Percentiles rank a stretch among this genome's conserved stretches.
These are phyloP conservation scores for Suillus alpinus DNA, from an alignment of 768 basidiomycete genomes.

Conservation along the genomic window DNA sequence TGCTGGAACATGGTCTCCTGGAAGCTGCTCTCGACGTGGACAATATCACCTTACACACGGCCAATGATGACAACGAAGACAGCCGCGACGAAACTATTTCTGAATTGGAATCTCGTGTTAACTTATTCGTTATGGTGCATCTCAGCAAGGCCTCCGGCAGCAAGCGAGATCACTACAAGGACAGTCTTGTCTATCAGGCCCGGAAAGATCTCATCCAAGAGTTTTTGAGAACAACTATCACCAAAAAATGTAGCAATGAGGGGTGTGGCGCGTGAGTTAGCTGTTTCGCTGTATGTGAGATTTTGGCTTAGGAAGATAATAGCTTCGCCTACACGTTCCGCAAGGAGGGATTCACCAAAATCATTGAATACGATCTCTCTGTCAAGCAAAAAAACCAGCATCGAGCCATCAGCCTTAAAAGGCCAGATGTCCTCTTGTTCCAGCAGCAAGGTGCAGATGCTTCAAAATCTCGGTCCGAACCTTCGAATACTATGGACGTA, in stretches of 20 bases:
- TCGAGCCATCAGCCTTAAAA: slow-evolving; percentile 48
- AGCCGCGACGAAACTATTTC: slow-evolving; percentile 55
- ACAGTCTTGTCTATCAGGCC: slow-evolving; percentile 80
- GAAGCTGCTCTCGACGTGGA: slow-evolving; percentile 79
- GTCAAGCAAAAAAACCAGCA: slow-evolving; percentile 70
- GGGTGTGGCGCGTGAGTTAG: slow-evolving; percentile 78
- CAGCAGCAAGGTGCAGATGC: slow-evolving; percentile 33
- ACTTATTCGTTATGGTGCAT: slow-evolving; percentile 61
- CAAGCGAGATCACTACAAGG: slow-evolving; percentile 85
- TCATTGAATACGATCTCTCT: slow-evolving; percentile 90
- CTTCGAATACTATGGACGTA: slow-evolving; percentile 33
- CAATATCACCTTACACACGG: slow-evolving; percentile 49
- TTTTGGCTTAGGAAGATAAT: slow-evolving; percentile 7
- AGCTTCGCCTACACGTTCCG: slow-evolving; percentile 85
- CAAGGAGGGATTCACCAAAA: slow-evolving; percentile 91
- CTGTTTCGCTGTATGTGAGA: slow-evolving; percentile 2
- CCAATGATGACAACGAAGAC: slow-evolving; percentile 31
- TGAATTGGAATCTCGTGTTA: slow-evolving; percentile 60
- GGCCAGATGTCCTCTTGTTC: slow-evolving; percentile 73
- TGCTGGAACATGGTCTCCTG: slow-evolving; percentile 87
- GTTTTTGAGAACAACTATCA: slow-evolving; percentile 67
- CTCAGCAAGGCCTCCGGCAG: slow-evolving; percentile 42
- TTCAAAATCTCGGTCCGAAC: slow-evolving; percentile 22
- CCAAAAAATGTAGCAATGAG: slow-evolving; percentile 72
- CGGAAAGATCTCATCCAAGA: slow-evolving; percentile 81